phyloP scores from a whole-genome alignment of 2,329 filamentous ascomycete genomes.

The Clonostachys chloroleuca region DNA sequence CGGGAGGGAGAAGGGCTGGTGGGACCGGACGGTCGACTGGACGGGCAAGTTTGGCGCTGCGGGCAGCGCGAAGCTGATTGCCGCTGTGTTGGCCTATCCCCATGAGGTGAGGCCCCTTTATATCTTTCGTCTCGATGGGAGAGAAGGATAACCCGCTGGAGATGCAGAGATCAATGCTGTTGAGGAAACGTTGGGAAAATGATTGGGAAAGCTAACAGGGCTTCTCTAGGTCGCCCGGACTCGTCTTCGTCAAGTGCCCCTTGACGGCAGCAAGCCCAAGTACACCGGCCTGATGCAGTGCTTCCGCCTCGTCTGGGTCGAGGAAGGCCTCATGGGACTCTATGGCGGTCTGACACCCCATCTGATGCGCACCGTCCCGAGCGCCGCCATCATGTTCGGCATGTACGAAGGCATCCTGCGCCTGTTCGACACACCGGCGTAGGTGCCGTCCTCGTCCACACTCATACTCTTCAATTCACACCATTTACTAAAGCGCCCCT shows the following conservation, averaged over 20 bases:
- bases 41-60: conserved; percentile 76
- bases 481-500: no score
- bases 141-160: no score
- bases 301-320: conserved; percentile 81
- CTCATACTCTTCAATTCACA: no score
- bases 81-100: conserved; percentile 82
- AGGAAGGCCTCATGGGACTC: conserved; percentile 80
- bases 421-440: conserved; percentile 33
- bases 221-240: conserved; percentile 67
- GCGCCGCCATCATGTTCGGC: conserved; percentile 94
- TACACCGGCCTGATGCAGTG: conserved; percentile 88
- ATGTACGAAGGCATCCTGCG: conserved; percentile 65
- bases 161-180: neutral
- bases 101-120: conserved; percentile 89
- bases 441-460: neutral
- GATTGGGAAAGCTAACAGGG: neutral
- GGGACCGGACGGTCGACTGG: conserved; percentile 75
- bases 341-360: conserved; percentile 93
- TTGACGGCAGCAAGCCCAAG: conserved; percentile 66
- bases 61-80: conserved; percentile 80
- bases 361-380: conserved; percentile 84
- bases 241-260: conserved; percentile 79
- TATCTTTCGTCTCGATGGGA: neutral
- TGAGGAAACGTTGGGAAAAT: no score
- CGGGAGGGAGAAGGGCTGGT: conserved; percentile 60